Evolutionary conservation across 495 filamentous ascomycete species (phyloP).

Genomic region (Parmelia sp.): DNA sequence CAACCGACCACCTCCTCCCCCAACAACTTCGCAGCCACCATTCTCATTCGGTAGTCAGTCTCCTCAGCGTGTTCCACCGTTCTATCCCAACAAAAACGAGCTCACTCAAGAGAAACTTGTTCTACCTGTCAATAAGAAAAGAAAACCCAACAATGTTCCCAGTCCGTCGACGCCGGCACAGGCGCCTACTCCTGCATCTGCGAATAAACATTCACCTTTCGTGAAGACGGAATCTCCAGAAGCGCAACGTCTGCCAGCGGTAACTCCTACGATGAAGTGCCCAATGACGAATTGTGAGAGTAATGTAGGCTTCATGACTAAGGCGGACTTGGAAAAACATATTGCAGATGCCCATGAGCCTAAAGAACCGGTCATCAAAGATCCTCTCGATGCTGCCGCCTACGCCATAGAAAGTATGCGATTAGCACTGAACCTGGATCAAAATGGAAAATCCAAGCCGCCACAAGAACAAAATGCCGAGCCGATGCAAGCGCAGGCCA

Average conservation of each 20-base stretch:
- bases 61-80: constrained; percentile 62
- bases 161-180: constrained; percentile 34
- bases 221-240: constrained; percentile 37
- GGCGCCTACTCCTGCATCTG: constrained; percentile 23
- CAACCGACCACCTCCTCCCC: constrained; percentile 53
- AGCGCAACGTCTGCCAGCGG: constrained; percentile 31
- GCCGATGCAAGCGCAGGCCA: constrained; percentile 24
- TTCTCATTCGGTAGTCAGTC: constrained; percentile 65
- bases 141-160: constrained; percentile 43
- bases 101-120: constrained; percentile 52
- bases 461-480: constrained; percentile 22
- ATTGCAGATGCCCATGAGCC: constrained; percentile 42
- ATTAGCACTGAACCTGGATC: constrained; percentile 34
- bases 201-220: constrained; percentile 31
- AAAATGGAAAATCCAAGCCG: constrained; percentile 32
- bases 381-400: constrained; percentile 36
- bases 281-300: constrained; percentile 39
- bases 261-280: constrained; percentile 39
- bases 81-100: constrained; percentile 35
- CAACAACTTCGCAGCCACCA: constrained; percentile 57
- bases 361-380: constrained; percentile 38
- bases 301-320: constrained; percentile 41
- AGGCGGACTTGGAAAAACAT: constrained; percentile 44
- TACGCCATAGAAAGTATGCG: constrained; percentile 43
- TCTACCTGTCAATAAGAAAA: constrained; percentile 57